Evolutionary conservation across 345 rosid genomes (phyloP).

Genomic region (Hirschfeldia incana): DNA sequence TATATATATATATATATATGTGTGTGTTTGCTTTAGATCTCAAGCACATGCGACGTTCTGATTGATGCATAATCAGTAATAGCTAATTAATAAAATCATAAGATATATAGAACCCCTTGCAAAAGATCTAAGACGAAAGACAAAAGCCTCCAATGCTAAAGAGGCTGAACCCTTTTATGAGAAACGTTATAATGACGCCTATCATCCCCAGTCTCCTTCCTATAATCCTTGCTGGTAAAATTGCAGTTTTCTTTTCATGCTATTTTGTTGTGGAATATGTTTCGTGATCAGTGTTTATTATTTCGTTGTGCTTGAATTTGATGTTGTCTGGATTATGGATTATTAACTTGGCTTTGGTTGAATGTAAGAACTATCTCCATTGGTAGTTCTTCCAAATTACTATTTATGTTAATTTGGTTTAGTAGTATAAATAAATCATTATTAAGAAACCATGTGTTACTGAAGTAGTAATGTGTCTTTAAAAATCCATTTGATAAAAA

Average conservation of each 20-base stretch:
- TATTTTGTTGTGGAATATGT: not conserved
- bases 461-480: not conserved
- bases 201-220: not conserved
- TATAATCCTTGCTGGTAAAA: not conserved
- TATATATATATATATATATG: not conserved
- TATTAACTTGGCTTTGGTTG: not conserved
- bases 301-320: not conserved
- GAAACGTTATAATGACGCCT: not conserved
- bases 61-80: too few relatives aligned
- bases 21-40: too few relatives aligned
- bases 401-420: not conserved
- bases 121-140: constrained; percentile 15
- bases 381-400: not conserved
- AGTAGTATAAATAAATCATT: not conserved
- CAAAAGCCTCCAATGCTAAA: not conserved
- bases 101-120: not conserved
- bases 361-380: not conserved
- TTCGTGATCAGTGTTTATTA: not conserved
- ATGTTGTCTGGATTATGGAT: constrained; percentile 1
- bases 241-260: not conserved
- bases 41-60: too few relatives aligned
- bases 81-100: too few relatives aligned
- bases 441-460: not conserved
- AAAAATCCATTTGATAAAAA: not conserved
- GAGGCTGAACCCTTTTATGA: not conserved